phyloP scores from a whole-genome alignment of 176 grass and related monocot genomes.

The Ensete glaucum region DNA sequence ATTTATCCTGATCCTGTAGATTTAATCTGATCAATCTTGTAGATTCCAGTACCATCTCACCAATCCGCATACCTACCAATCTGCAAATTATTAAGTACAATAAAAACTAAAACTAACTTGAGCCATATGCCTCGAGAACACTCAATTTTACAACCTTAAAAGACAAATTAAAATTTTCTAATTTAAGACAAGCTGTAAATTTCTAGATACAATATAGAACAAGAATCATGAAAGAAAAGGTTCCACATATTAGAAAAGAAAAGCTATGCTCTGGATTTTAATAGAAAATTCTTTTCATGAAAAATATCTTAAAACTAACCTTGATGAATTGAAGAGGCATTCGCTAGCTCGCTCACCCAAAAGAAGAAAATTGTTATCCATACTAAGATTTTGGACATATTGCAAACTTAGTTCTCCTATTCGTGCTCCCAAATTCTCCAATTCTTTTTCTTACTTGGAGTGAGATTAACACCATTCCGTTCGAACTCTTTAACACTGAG shows the following conservation, averaged over 20 bases:
- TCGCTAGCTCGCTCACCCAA: conserved; percentile 61
- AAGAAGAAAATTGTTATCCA: conserved; percentile 51
- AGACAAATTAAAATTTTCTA: neutral
- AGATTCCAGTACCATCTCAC: too few species aligned
- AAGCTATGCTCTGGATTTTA: neutral
- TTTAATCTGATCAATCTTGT: too few species aligned
- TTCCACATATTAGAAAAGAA: neutral
- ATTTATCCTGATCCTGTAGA: too few species aligned
- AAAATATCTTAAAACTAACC: conserved; percentile 34
- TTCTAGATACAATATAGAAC: neutral
- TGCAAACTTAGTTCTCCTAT: conserved; percentile 70
- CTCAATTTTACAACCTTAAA: neutral
- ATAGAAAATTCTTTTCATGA: neutral
- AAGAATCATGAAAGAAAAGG: neutral
- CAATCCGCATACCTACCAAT: too few species aligned
- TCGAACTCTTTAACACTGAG: conserved; percentile 83
- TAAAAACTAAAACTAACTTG: neutral
- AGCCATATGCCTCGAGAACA: neutral
- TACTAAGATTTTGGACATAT: conserved; percentile 68
- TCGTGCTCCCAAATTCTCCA: conserved; percentile 63
- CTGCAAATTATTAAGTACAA: too few species aligned
- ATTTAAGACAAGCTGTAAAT: neutral
- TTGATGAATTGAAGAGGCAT: conserved; percentile 78
- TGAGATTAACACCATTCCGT: conserved; percentile 62
- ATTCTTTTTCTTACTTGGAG: conserved; percentile 62